Evolutionary conservation across 208 protist species (phyloP).

Genomic region (Novymonas esmeraldas): DNA sequence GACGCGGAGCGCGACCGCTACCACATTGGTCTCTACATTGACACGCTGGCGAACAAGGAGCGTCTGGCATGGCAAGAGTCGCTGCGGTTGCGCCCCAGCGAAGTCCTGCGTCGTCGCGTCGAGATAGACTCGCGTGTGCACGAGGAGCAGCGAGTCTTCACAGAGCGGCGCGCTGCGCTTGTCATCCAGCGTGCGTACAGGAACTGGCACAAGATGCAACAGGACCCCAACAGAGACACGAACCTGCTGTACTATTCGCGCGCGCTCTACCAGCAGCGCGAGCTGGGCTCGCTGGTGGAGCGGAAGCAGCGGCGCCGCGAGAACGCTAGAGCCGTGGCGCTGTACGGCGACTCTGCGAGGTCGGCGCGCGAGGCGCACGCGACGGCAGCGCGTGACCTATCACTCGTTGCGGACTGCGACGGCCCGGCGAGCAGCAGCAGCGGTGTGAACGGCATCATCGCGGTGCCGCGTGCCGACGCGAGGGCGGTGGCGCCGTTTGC

Average conservation of each 20-base stretch:
- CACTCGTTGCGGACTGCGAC: not conserved
- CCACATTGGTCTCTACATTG: conserved; percentile 64
- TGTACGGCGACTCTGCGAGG: conserved; percentile 44
- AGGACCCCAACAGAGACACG: conserved; percentile 43
- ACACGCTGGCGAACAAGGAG: conserved; percentile 44
- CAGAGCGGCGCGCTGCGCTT: conserved; percentile 45
- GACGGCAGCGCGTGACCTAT: not conserved
- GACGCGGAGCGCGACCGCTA: conserved; percentile 55
- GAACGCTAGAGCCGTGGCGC: conserved; percentile 8
- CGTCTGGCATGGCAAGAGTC: conserved; percentile 47
- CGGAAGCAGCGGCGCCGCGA: conserved; percentile 27
- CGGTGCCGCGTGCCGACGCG: not conserved
- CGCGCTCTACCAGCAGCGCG: conserved; percentile 50
- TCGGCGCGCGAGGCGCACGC: conserved; percentile 8
- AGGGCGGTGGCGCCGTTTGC: not conserved
- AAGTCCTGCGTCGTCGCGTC: conserved; percentile 53
- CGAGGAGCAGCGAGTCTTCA: conserved; percentile 36
- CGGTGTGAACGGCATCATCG: not conserved
- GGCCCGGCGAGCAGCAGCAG: not conserved
- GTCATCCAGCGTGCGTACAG: conserved; percentile 75
- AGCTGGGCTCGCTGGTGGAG: conserved; percentile 40
- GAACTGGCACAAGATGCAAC: conserved; percentile 44
- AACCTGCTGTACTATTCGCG: conserved; percentile 44
- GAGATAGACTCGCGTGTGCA: conserved; percentile 36
- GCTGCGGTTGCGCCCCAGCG: conserved; percentile 48